These are phyloP conservation scores for Spiraea crenata DNA, from an alignment of 331 rosid genomes.

Conservation along the genomic window DNA sequence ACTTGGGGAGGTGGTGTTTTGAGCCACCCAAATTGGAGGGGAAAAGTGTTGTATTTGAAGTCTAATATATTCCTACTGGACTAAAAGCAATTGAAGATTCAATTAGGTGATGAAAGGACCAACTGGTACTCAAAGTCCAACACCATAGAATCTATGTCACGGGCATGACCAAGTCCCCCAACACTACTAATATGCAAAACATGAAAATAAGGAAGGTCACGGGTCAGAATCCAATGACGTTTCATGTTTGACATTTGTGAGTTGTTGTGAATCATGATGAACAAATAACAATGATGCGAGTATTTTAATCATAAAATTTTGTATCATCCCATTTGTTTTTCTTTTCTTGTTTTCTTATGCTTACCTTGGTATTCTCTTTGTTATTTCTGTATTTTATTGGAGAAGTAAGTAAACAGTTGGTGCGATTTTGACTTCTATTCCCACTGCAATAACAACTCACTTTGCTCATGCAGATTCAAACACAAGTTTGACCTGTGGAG, in stretches of 20 bases:
- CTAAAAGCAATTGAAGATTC: too few relatives aligned
- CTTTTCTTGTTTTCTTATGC: not conserved
- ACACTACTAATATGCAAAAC: not conserved
- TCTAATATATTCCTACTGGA: too few relatives aligned
- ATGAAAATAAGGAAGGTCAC: not conserved
- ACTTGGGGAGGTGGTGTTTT: not conserved
- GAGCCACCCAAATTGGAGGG: not conserved
- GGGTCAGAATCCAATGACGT: not conserved
- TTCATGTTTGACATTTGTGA: not conserved
- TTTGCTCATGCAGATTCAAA: too few relatives aligned
- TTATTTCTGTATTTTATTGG: not conserved
- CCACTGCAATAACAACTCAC: not conserved
- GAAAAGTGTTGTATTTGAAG: too few relatives aligned
- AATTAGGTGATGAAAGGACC: too few relatives aligned
- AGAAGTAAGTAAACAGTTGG: not conserved
- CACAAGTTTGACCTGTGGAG: too few relatives aligned
- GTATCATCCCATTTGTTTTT: not conserved
- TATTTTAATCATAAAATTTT: not conserved
- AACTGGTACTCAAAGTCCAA: not conserved
- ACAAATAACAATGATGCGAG: not conserved
- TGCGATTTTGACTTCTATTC: constrained; percentile 1
- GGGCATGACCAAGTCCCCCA: not conserved
- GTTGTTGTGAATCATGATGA: not conserved
- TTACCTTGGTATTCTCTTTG: not conserved
- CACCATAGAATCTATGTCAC: not conserved